Percentiles rank a stretch among this genome's conserved stretches.
Evolutionary conservation across 176 grass and related monocot species (phyloP).

Genomic region (Alopecurus myosuroides): DNA sequence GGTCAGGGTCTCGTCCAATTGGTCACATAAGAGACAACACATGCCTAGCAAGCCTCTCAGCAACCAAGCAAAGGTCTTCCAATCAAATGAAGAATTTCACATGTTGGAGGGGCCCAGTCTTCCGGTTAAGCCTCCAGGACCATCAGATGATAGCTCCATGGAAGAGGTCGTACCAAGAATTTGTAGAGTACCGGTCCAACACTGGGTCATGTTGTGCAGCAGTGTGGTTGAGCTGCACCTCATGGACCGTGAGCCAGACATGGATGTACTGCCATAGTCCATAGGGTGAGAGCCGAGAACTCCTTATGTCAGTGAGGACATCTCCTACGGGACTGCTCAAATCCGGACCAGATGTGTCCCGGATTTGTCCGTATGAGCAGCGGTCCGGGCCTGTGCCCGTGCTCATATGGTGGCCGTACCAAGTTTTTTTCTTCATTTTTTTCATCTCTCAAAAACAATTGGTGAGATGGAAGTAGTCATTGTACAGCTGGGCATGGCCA

Average conservation of each 20-base stretch:
- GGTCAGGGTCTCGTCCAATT: not conserved
- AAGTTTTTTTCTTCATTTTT: too few species aligned
- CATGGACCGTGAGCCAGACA: not conserved
- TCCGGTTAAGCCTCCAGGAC: not conserved
- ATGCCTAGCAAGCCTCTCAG: not conserved
- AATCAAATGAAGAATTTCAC: not conserved
- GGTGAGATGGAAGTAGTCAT: too few species aligned
- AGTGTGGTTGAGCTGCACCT: not conserved
- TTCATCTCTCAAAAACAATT: too few species aligned
- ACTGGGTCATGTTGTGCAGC: not conserved
- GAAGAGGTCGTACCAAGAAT: not conserved
- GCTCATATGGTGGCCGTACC: too few species aligned
- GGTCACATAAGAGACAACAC: not conserved
- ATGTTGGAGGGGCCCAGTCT: not conserved
- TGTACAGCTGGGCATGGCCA: too few species aligned
- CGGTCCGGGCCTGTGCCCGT: too few species aligned
- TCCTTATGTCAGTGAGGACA: not conserved
- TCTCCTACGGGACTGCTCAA: too few species aligned
- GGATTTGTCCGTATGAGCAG: too few species aligned
- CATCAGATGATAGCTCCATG: not conserved
- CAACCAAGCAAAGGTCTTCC: not conserved
- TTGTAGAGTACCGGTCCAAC: not conserved
- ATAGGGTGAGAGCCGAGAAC: not conserved
- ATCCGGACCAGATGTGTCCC: too few species aligned
- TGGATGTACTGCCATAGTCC: not conserved